Percentiles rank a stretch among this genome's conserved stretches.
These are phyloP conservation scores for Eleusine indica DNA, from an alignment of 176 grass and related monocot genomes.

Conservation along the genomic window DNA sequence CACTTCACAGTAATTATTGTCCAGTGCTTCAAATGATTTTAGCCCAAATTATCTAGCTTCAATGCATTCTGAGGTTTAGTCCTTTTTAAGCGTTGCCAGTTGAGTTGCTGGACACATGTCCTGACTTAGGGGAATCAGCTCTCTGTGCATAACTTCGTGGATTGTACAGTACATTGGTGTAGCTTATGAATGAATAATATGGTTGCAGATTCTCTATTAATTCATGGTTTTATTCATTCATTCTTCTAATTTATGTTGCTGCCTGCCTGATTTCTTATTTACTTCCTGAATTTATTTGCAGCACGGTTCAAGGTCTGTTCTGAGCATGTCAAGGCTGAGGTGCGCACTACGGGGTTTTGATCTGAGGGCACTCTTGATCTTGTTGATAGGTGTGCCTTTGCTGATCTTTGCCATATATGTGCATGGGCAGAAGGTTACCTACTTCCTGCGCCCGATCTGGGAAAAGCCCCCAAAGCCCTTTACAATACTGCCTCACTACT, in stretches of 20 bases:
- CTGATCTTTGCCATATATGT: conserved; percentile 66
- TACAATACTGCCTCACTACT: conserved; percentile 68
- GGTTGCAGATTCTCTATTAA: background rate
- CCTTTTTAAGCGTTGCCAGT: background rate
- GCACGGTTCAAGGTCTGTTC: conserved; percentile 59
- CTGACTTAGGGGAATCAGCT: background rate
- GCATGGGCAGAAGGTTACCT: conserved; percentile 93
- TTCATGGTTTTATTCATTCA: background rate
- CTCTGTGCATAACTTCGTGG: background rate
- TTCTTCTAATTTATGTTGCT: conserved; percentile 29
- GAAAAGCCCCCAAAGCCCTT: conserved; percentile 89
- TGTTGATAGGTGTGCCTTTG: conserved; percentile 68
- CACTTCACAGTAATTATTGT: background rate
- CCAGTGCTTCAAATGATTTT: background rate
- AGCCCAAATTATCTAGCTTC: background rate
- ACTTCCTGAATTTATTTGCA: conserved; percentile 52
- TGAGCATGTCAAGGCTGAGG: conserved; percentile 81
- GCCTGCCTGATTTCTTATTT: conserved; percentile 22
- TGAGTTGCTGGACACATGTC: background rate
- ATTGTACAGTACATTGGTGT: conserved; percentile 3
- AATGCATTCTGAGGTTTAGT: background rate
- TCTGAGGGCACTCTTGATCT: conserved; percentile 62
- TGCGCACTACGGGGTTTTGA: conserved; percentile 75
- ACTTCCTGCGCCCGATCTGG: conserved; percentile 85
- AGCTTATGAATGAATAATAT: conserved; percentile 15